Percentiles rank a stretch among this genome's conserved stretches.
Evolutionary conservation across 2,329 filamentous ascomycete genomes (phyloP).

Genomic region (Herpotrichia juniperi): DNA sequence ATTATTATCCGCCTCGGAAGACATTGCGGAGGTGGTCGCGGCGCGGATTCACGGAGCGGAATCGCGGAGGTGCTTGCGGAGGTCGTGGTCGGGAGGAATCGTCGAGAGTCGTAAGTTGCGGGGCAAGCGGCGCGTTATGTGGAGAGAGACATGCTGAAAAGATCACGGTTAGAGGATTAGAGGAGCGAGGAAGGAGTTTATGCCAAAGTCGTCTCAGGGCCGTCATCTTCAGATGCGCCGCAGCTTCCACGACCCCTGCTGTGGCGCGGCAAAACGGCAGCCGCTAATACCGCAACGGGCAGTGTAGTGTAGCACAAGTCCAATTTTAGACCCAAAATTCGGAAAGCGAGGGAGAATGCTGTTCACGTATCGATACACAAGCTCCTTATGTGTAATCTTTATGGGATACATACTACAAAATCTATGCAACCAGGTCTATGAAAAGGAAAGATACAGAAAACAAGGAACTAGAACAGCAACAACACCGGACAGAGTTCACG

Average conservation of each 20-base stretch:
- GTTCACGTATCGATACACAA: not conserved
- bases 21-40: slow-evolving; percentile 3
- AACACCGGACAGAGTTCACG: not conserved
- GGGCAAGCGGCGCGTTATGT: not conserved
- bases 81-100: not conserved
- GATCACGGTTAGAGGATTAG: not conserved
- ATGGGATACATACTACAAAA: not conserved
- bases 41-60: not conserved
- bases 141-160: not conserved
- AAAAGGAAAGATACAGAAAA: not conserved
- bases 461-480: not conserved
- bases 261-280: slow-evolving; percentile 2
- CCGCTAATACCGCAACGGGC: slow-evolving; percentile 1
- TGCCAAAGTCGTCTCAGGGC: not conserved
- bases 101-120: not conserved
- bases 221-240: not conserved
- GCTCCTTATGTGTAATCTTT: too few relatives aligned
- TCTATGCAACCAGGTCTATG: not conserved
- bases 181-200: not conserved
- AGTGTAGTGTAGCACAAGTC: slow-evolving; percentile 7
- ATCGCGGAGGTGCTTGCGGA: slow-evolving; percentile 9
- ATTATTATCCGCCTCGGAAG: slow-evolving; percentile 26
- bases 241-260: not conserved
- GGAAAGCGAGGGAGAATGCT: not conserved
- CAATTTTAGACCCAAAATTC: slow-evolving; percentile 1